Evolutionary conservation across 148 eudicot genomes (phyloP).

Genomic region (Cornus controversa): DNA sequence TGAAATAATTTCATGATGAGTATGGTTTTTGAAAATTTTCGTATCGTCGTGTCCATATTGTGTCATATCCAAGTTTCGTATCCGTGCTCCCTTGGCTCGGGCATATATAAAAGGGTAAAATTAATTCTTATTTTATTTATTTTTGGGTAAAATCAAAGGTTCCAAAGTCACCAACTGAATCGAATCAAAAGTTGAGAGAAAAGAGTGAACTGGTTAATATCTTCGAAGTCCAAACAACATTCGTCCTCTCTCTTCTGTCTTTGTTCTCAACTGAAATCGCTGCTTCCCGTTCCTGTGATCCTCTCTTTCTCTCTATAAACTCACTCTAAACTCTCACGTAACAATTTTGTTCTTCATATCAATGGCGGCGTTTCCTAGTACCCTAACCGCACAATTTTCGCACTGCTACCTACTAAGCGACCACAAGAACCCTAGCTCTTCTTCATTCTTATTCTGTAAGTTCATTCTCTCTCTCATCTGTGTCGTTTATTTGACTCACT

Average conservation of each 20-base stretch:
- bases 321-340: not conserved
- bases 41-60: no score
- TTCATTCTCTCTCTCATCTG: not conserved
- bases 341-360: not conserved
- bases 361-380: conserved; percentile 14
- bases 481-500: not conserved
- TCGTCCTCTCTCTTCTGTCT: no score
- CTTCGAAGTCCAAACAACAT: not conserved
- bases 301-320: not conserved
- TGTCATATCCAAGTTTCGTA: no score
- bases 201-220: not conserved
- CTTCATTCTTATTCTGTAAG: conserved; percentile 14
- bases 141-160: no score
- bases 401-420: not conserved
- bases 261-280: not conserved
- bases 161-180: no score
- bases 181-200: no score
- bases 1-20: no score
- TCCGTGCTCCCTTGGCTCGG: no score
- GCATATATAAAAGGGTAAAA: no score
- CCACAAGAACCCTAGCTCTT: conserved; percentile 4
- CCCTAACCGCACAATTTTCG: conserved; percentile 17
- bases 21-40: no score
- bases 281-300: no score
- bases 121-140: no score